Base-by-base conservation (phyloP, 139 green algal species). In the Chlorella vulgaris region DNA sequence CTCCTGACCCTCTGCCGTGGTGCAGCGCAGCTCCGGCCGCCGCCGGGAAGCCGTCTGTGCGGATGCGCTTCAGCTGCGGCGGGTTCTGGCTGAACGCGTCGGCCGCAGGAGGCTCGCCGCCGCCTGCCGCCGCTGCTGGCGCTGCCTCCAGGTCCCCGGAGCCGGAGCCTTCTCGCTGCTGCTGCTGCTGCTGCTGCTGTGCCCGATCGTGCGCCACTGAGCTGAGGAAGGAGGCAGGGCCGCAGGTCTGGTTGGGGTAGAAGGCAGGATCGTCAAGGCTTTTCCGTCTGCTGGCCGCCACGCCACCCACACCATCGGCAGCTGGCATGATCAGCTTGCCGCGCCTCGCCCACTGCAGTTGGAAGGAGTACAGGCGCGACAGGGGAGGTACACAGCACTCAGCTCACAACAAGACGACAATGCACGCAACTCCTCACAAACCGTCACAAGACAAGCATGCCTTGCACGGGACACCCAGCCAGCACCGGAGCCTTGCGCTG, bases 341-440 rank as follows among this genome's bases (percentile, higher is more conserved):
- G 0, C 94, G 76, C 40, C 88, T 73, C 19, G 92, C 93, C 95
- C 95, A 98, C n/a, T 87, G 83, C 13, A 36, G 21, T 2, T 28
- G 47, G 15, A 15, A 15, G 47, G 47, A 55, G 15, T 10, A 15
- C 13, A 15, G 47, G 47, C 13, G 13, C 47, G 47, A 15, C 47
- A 55, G 47, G 15, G 47, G 47, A 15, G 47, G 15, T 24, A 55
- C 47, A 55, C 47, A 55, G 47, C 10, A 55, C 10, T 15, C 47
- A 10, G 15, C 10, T 15, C 10, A 55, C 10, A 15, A 55, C 10
- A 55, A 55, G 47, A n/a, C n/a, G n/a, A n/a, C n/a, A n/a, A n/a
- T n/a, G n/a, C n/a, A n/a, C n/a, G n/a, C n/a, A n/a, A 58, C 10
- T 58, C 47, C 47, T 58, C 15, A 58, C 47, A 58, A 58, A 24